phyloP scores from a whole-genome alignment of 2,329 filamentous ascomycete species.

The Hysterium pulicare region DNA sequence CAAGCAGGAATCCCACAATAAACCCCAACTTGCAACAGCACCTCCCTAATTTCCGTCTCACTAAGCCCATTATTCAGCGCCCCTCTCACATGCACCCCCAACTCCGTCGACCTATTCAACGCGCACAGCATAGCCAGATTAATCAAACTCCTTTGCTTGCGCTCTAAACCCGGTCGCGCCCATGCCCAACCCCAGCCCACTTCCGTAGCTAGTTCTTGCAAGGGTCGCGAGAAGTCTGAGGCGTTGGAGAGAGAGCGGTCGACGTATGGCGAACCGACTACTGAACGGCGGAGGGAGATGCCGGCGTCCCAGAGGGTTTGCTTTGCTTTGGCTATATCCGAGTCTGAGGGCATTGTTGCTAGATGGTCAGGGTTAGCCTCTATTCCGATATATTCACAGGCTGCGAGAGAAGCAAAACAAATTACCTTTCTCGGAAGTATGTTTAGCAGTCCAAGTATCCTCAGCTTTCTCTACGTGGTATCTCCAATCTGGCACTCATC shows the following conservation, averaged over 20 bases:
- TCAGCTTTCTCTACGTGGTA: too few species aligned
- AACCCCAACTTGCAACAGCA: constrained; percentile 42
- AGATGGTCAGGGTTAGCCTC: too few species aligned
- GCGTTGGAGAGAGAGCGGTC: constrained; percentile 52
- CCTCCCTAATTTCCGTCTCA: constrained; percentile 59
- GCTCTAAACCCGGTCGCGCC: constrained; percentile 50
- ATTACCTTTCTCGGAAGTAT: too few species aligned
- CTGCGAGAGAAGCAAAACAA: too few species aligned
- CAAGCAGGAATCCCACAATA: constrained; percentile 51
- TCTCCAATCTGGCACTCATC: too few species aligned
- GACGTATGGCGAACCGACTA: constrained; percentile 55
- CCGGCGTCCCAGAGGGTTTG: constrained; percentile 14
- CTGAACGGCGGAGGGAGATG: constrained; percentile 13
- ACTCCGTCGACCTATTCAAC: constrained; percentile 53
- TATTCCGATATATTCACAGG: too few species aligned
- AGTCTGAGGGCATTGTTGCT: constrained; percentile 15
- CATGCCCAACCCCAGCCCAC: constrained; percentile 59
- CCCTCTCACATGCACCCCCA: constrained; percentile 57
- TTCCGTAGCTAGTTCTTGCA: constrained; percentile 59
- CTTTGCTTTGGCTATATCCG: too few species aligned
- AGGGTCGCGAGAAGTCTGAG: constrained; percentile 52
- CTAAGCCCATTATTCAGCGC: constrained; percentile 59
- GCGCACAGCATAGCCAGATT: constrained; percentile 61
- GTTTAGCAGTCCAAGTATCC: too few species aligned
- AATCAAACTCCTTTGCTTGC: constrained; percentile 49